Evolutionary conservation across 148 eudicot genomes (phyloP), one percentile per base, ranked within the genome.

Genomic region (Camellia sinensis): DNA sequence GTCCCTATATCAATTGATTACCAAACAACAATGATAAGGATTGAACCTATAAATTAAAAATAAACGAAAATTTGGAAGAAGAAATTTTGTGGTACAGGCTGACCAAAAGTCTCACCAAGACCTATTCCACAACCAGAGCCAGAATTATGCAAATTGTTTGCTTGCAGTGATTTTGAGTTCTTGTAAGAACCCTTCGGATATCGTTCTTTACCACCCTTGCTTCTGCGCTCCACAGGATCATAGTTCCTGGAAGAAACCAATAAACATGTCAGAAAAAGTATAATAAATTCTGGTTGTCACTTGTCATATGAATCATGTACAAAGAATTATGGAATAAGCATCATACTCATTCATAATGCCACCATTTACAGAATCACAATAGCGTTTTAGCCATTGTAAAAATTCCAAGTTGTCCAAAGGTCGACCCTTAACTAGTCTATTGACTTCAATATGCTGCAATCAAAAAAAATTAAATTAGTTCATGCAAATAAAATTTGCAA

Each of bases 401-500:
- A 95, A 91, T 87, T 95, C 98, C 89, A 95, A 85, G 81, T 95
- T 95, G 85, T 95, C 98, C 90, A 95, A 80, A 59, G 98, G 93
- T 67, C 97, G 89, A 71, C 92, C 94, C 83, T 95, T 95, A 65
- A 95, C 88, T 60, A 95, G 89, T 80, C 79, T 93, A 87, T 89
- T 92, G 41, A 95, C 97, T 80, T 95, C 97, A 83, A 95, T 85
- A 86, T 95, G 94, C 98, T 95, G 89, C 82, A 70, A 87, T 71
- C 53, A 22, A 57, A 80, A 68, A 29, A 65, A 63, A 41, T 73
- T 68, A 66, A 48, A 56, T 53, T 77, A 22, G 45, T 22, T 1
- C 18, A 64, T 6, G 56, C 67, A 63, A 48, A 64, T 46, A 45
- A 76, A 43, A 76, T 54, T 56, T 60, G 65, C 52, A 12, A 22